A percentile compares a stretch with the other conserved stretches of the same genome.
Evolutionary conservation across 805 yeast species (phyloP).

Genomic region (Metschnikowia sp.): DNA sequence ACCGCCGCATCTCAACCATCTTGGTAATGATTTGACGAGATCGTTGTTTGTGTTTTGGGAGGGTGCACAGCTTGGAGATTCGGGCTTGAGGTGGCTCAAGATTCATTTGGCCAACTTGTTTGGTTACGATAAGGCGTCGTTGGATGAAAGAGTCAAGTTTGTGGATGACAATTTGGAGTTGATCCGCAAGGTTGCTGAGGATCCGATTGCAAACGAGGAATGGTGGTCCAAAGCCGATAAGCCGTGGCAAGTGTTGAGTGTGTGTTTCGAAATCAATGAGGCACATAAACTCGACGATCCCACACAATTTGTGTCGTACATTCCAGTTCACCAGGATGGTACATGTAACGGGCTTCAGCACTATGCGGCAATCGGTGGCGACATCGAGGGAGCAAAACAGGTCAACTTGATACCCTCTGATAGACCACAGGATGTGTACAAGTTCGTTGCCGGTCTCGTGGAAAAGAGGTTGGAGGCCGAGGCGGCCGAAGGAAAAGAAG

Average conservation of each 20-base stretch:
- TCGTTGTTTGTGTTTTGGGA: slow-evolving; percentile 73
- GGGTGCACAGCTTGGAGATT: slow-evolving; percentile 62
- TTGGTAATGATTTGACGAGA: slow-evolving; percentile 76
- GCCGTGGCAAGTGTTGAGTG: slow-evolving; percentile 79
- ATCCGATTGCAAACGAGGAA: slow-evolving; percentile 54
- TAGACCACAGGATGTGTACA: slow-evolving; percentile 74
- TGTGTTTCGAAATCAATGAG: slow-evolving; percentile 61
- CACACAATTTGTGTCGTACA: slow-evolving; percentile 59
- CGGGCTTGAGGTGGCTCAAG: slow-evolving; percentile 71
- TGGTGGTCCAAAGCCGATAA: slow-evolving; percentile 78
- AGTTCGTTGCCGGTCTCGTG: slow-evolving; percentile 66
- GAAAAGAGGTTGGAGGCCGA: slow-evolving; percentile 51
- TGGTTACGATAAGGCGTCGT: slow-evolving; percentile 72
- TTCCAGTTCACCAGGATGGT: slow-evolving; percentile 85
- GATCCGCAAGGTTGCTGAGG: slow-evolving; percentile 53
- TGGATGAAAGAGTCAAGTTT: slow-evolving; percentile 58
- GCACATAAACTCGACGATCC: slow-evolving; percentile 65
- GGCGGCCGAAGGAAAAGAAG: slow-evolving; percentile 49
- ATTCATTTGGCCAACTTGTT: slow-evolving; percentile 70
- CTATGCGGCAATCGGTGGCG: slow-evolving; percentile 87
- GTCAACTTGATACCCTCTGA: slow-evolving; percentile 71
- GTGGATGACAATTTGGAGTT: slow-evolving; percentile 55
- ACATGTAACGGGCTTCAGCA: slow-evolving; percentile 85
- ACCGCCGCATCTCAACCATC: slow-evolving; percentile 75
- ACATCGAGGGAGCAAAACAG: slow-evolving; percentile 75